Base-by-base conservation (phyloP, 495 filamentous ascomycete genomes). In the Trichoderma asperelloides region DNA sequence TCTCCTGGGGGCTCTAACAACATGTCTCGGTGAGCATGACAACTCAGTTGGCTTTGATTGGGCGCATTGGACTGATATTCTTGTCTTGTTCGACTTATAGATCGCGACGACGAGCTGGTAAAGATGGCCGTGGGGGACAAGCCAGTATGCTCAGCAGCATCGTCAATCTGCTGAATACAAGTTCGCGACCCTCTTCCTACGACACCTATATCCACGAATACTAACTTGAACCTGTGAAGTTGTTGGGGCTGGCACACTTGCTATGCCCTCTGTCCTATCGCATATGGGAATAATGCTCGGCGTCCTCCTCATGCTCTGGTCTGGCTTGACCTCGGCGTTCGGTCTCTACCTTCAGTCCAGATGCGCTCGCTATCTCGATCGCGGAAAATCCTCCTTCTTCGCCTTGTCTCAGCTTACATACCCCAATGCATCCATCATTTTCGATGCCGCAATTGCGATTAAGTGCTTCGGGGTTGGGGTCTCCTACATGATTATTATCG, bases 381-480 rank as follows among this genome's bases (percentile, higher is more conserved):
- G 91, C 62, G 96, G 95, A 18, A 79, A 80, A 1, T 82, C 82
- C 1, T 86, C 91, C 37, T 98, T 98, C 80, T 97, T 97, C 72
- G 91, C 93, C 5, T 80, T 98, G 8, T 96, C 92, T 23, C 95
- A 98, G 74, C 81, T 98, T 49, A 98, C 95, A 23, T 98, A 98
- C 73, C 95, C 95, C 2, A 97, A 96, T 77, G 94, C 95, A 0
- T 91, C 95, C 3, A 91, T 98, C 37, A 80, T 98, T 33, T 98
- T 98, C 77, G 95, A 98, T 78, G 89, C 88, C 4, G 95, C 95
- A 0, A 98, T 98, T 73, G 91, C 94, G 8, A 91, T 98, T 73
- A 98, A 98, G 74, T 98, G 95, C 74, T 98, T 98, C 77, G 95
- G 86, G n/a, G 95, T 98, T 21, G 96, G 89, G 9, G 90, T 98